Evolutionary conservation across 352 stramenopile genomes (phyloP), one percentile per base, ranked within the genome.

Genomic region (Phytophthora ramorum): DNA sequence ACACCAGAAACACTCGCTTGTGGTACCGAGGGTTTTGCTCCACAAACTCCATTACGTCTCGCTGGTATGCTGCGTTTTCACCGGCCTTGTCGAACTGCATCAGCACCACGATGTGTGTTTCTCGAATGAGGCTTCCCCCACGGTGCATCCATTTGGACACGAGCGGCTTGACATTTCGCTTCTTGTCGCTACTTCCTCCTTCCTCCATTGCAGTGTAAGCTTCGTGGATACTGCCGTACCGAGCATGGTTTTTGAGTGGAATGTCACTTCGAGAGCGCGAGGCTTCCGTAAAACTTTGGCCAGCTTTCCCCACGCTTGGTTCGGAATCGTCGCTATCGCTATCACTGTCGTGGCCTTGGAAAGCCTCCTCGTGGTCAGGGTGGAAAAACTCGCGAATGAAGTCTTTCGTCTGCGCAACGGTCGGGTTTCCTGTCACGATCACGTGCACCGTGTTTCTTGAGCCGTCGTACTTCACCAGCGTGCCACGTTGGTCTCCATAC

Each of bases 381-480:
- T 96, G 89, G 64, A 96, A 96, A 68, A 96, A 95, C 57, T 96
- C 89, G 54, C 85, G 87, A 19, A 96, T 91, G 50, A 96, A 95
- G 26, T 96, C 89, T 49, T 93, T 91, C 3, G 88, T 85, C 62
- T 96, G 89, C 0, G 83, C 81, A 0, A 81, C 73, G 0, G 89
- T 91, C 6, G 88, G 86, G 52, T 91, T 96, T 20, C 88, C 88
- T 0, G 88, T 95, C 9, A 96, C 83, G n/a, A 96, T 79, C n/a
- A 96, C 85, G 40, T 96, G 88, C 8, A 74, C 76, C 2, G 85
- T 90, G 49, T 92, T 89, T 45, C 83, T 75, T 7, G 78, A 88
- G 20, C 75, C 64, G 41, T 84, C 83, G 57, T 95, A 96, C 49
- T 78, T 78, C 5, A 86, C 66, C 3, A 79, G 50, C 8, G 78